Conservation (phyloP, 352 stramenopile species). For the Phytophthora quininea region DNA sequence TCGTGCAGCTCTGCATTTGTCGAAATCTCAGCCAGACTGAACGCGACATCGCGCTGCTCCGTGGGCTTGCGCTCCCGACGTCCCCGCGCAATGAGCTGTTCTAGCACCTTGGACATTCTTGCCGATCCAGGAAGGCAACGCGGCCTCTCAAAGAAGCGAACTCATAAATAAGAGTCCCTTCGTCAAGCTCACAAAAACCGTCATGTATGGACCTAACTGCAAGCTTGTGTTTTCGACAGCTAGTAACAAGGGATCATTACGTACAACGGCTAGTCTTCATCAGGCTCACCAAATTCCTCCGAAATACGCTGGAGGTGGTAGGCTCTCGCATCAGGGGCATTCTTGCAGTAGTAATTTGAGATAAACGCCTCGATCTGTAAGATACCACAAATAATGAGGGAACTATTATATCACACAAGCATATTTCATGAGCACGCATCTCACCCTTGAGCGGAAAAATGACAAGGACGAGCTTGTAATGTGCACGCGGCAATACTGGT, state of each 20-base stretch:
- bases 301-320: constrained; percentile 66
- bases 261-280: background rate
- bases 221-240: constrained; percentile 18
- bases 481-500: constrained; percentile 68
- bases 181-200: constrained; percentile 26
- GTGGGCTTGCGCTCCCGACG: constrained; percentile 93
- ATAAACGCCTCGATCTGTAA: constrained; percentile 76
- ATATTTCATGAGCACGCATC: background rate
- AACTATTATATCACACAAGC: constrained; percentile 1
- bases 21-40: constrained; percentile 96
- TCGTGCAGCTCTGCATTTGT: constrained; percentile 93
- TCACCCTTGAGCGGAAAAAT: constrained; percentile 77
- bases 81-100: constrained; percentile 96
- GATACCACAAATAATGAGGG: background rate
- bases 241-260: constrained; percentile 12
- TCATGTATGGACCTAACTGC: constrained; percentile 15
- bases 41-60: constrained; percentile 96
- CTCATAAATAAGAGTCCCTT: constrained; percentile 22
- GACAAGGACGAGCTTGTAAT: constrained; percentile 77
- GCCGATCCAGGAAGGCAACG: background rate
- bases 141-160: constrained; percentile 9
- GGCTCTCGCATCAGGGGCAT: constrained; percentile 55
- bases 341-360: constrained; percentile 69
- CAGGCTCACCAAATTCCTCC: constrained; percentile 60
- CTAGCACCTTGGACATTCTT: constrained; percentile 93